Percentiles rank a stretch among this genome's conserved stretches.
Conservation (phyloP, 495 filamentous ascomycete species). For the Penicillium antarcticum region DNA sequence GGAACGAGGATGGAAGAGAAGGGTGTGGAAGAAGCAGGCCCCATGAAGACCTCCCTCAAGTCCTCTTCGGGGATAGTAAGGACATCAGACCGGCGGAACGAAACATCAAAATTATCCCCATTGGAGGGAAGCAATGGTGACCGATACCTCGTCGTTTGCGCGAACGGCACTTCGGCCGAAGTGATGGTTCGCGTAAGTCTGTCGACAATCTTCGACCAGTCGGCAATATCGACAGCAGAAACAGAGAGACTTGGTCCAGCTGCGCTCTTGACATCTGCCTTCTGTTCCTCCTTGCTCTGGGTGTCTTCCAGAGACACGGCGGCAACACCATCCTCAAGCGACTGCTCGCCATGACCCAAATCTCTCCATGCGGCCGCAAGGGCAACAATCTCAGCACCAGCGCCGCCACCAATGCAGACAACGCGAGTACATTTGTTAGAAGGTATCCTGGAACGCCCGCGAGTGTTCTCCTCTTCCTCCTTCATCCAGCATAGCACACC, state of each 20-base stretch:
- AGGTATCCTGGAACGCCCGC: not conserved
- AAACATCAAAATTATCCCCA: constrained; percentile 38
- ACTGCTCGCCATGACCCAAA: constrained; percentile 18
- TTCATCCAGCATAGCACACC: constrained; percentile 35
- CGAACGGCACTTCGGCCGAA: constrained; percentile 28
- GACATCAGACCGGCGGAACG: constrained; percentile 61
- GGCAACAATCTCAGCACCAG: constrained; percentile 79
- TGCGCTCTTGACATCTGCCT: not conserved
- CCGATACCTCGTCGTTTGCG: constrained; percentile 29
- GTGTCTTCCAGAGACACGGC: constrained; percentile 16
- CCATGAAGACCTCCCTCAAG: constrained; percentile 37
- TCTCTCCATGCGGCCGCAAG: constrained; percentile 60
- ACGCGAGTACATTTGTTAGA: constrained; percentile 29
- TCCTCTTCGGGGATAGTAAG: constrained; percentile 45
- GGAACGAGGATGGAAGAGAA: constrained; percentile 59
- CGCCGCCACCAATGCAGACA: constrained; percentile 80
- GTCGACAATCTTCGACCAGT: constrained; percentile 63
- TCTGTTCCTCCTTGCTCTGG: not conserved
- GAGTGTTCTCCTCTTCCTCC: not conserved
- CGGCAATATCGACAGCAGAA: constrained; percentile 73
- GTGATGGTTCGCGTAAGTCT: constrained; percentile 45
- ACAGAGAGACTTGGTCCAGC: constrained; percentile 41
- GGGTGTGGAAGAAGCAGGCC: constrained; percentile 6
- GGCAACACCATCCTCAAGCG: constrained; percentile 11
- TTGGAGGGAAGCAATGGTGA: constrained; percentile 52